Base-by-base conservation (phyloP, 345 rosid species). In the Trapa bicornis region DNA sequence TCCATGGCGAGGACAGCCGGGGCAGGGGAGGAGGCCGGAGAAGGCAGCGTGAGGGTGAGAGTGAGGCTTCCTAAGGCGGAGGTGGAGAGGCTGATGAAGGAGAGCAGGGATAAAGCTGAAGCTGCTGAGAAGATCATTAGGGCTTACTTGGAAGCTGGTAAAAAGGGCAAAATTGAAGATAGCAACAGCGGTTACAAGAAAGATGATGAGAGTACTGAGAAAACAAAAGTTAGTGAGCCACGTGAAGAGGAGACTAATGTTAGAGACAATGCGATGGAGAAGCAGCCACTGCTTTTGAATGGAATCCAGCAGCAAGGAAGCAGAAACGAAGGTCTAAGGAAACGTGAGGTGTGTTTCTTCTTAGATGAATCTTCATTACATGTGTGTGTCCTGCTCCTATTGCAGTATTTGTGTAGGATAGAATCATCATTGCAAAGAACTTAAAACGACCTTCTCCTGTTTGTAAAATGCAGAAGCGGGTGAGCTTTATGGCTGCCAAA, bases 31-130 rank as follows among this genome's bases (percentile, higher is more conserved):
- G 68, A 1, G 52, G 52, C 43, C 7, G 43, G 5, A 22, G 68
- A 29, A 12, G 32, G 39, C 10, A 14, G 57, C 2, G 74, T 43
- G 82, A 85, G 86, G 76, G 82, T 93, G 69, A 88, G 54, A 48
- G 38, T 93, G 84, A 88, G 81, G 72, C 65, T 93, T 41, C 89
- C 90, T 2, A 91, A 82, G 75, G 83, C 80, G 15, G 79, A 86
- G 66, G 83, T 94, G 29, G 96, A 89, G 81, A 89, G 74, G 73
- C 70, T 89, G 72, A 78, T 82, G 81, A 74, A 72, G 74, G 93
- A 85, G 58, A 86, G 90, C 68, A 80, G 64, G 37, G 83, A 76
- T 35, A 86, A 77, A 22, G 83, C 76, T 0, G 94, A 91, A 64
- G 85, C 80, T 0, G 91, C 89, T 3, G 82, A 83, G 67, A 91